A percentile compares a stretch with the other conserved stretches of the same genome.
These are phyloP conservation scores for Xylaria castorea DNA, from an alignment of 495 filamentous ascomycete genomes.

Conservation along the genomic window DNA sequence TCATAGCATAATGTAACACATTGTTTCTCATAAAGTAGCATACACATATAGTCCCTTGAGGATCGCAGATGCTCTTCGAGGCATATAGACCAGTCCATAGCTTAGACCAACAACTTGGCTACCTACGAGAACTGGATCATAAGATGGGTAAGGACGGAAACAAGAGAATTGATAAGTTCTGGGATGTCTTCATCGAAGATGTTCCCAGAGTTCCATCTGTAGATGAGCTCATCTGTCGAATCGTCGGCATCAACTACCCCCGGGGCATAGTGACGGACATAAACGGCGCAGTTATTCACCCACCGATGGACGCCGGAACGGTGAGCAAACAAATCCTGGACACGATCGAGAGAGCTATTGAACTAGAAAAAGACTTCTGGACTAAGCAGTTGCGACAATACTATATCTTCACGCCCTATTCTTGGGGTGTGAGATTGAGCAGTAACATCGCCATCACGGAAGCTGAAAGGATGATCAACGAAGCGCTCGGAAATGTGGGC, in stretches of 20 bases:
- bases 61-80: background rate
- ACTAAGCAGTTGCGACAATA: background rate
- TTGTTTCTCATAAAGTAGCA: background rate
- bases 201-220: constrained; percentile 14
- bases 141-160: background rate
- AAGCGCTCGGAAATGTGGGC: background rate
- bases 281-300: background rate
- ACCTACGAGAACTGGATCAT: background rate
- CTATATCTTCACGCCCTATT: background rate
- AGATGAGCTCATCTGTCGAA: constrained; percentile 15
- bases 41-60: background rate
- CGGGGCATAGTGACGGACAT: constrained; percentile 2
- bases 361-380: background rate
- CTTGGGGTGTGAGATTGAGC: constrained; percentile 2
- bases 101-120: background rate
- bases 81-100: background rate
- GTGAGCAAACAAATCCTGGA: background rate
- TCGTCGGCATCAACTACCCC: background rate
- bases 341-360: background rate
- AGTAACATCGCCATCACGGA: background rate
- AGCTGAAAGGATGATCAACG: background rate
- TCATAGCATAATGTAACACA: no score
- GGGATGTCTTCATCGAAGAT: constrained; percentile 5
- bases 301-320: background rate
- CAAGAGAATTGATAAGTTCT: background rate